Conservation (phyloP, 352 stramenopile species). For the Globisporangium nagaii region DNA sequence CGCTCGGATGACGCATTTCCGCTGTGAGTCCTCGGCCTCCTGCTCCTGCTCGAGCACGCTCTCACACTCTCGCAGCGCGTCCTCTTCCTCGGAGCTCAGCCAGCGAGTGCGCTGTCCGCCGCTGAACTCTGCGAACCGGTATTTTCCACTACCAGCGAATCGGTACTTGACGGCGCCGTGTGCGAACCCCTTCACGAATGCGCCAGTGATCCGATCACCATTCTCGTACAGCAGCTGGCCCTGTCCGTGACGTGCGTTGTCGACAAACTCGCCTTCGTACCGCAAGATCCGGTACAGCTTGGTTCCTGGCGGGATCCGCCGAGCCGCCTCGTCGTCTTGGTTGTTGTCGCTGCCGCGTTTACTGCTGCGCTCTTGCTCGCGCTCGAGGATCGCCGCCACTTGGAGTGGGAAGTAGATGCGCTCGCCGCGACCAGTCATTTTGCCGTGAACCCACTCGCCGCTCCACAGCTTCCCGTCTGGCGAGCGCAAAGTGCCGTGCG, state of each 20-base stretch:
- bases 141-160: slow-evolving; percentile 23
- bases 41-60: slow-evolving; percentile 7
- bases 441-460: slow-evolving; percentile 42
- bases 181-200: slow-evolving; percentile 41
- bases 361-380: slow-evolving; percentile 14
- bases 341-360: background rate
- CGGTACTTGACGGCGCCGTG: slow-evolving; percentile 37
- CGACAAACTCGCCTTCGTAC: slow-evolving; percentile 48
- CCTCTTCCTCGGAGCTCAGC: slow-evolving; percentile 43
- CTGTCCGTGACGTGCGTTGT: slow-evolving; percentile 41
- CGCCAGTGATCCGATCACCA: slow-evolving; percentile 37
- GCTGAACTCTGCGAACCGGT: slow-evolving; percentile 31
- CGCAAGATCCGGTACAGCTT: slow-evolving; percentile 45
- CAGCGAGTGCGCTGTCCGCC: slow-evolving; percentile 39
- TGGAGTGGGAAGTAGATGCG: slow-evolving; percentile 48
- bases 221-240: slow-evolving; percentile 52
- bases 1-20: slow-evolving; percentile 2
- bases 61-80: slow-evolving; percentile 6
- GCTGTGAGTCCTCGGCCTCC: slow-evolving; percentile 2
- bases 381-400: slow-evolving; percentile 34
- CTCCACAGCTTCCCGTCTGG: slow-evolving; percentile 53
- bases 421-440: slow-evolving; percentile 42
- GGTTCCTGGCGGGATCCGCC: background rate
- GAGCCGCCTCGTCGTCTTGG: background rate
- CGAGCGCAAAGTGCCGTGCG: slow-evolving; percentile 38